Evolutionary conservation across 2,329 filamentous ascomycete species (phyloP), one percentile per base, ranked within the genome.

Genomic region (Alternaria dauci): DNA sequence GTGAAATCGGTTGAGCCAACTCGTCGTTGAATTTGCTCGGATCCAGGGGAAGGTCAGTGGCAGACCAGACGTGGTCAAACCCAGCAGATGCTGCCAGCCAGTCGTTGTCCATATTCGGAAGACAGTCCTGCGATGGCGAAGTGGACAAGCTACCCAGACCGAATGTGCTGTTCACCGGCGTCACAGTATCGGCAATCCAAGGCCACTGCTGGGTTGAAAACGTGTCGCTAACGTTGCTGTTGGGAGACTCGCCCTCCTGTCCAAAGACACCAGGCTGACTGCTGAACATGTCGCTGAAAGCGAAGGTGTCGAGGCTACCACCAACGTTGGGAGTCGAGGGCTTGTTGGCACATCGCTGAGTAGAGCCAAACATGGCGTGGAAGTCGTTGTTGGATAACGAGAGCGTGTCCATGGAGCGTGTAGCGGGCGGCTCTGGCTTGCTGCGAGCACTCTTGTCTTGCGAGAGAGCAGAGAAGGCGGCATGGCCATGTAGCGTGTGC

Each of bases 41-140:
- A 48, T 77, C 73, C 14, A 81, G 65, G 7, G 79, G 79, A 32
- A 81, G 73, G 57, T 81, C 79, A 5, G 73, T 73, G 55, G 79
- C 76, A 50, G 77, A 78, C 77, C 78, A 81, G 11, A 75, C 62
- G 12, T 74, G 71, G 54, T 77, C 72, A 60, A 78, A 68, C 25
- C 74, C 75, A 61, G 74, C 72, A 36, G 76, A 75, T 8, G 76
- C 71, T 32, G 78, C 72, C n/a, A 69, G 55, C 72, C 72, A 79
- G 34, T 77, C 76, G 55, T 59, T 71, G 23, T 77, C 76, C 12
- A 76, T 64, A 20, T 72, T 74, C n/a, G 76, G 65, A 2, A 78
- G 61, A 55, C 74, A 77, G 39, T 79, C 77, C 51, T 77, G 77
- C 32, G 76, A 78, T 25, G 78, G 76, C 9, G 78, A 78, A 1